phyloP scores from a whole-genome alignment of 441 rosid species.

The Iberis amara region DNA sequence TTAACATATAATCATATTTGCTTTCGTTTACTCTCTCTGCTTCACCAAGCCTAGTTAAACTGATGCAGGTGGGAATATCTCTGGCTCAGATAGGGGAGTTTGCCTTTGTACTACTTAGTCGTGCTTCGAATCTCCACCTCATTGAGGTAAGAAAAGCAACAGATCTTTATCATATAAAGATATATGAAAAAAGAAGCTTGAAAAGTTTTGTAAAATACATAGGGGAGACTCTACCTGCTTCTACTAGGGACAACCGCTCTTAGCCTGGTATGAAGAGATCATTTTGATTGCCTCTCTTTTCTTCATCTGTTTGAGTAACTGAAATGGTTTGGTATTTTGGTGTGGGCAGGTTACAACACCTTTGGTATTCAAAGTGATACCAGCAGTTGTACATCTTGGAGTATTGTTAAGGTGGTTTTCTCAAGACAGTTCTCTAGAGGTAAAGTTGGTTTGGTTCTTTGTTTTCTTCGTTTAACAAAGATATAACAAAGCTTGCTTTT shows the following conservation, averaged over 20 bases:
- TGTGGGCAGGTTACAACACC: constrained; percentile 84
- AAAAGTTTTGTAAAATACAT: constrained; percentile 18
- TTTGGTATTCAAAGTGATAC: constrained; percentile 83
- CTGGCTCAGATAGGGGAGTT: constrained; percentile 97
- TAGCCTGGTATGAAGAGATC: constrained; percentile 62
- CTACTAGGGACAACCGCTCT: constrained; percentile 95
- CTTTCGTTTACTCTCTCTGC: constrained; percentile 3
- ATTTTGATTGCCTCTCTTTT: not conserved
- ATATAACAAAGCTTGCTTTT: not conserved
- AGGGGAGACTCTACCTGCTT: constrained; percentile 84
- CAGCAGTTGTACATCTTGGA: constrained; percentile 81
- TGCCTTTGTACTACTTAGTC: constrained; percentile 90
- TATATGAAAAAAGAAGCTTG: constrained; percentile 10
- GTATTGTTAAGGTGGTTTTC: constrained; percentile 81
- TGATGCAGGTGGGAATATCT: constrained; percentile 82
- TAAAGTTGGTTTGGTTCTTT: constrained; percentile 30
- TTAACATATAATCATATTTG: constrained; percentile 7
- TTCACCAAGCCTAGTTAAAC: not conserved
- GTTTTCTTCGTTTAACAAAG: not conserved
- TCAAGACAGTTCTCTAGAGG: constrained; percentile 64
- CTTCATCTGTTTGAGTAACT: constrained; percentile 6
- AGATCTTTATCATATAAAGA: not conserved
- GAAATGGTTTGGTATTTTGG: constrained; percentile 6
- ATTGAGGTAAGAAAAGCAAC: constrained; percentile 61
- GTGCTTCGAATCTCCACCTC: constrained; percentile 91